A percentile compares a stretch with the other conserved stretches of the same genome.
Conservation (phyloP, 495 filamentous ascomycete genomes). For the Lasiosphaeria miniovina region DNA sequence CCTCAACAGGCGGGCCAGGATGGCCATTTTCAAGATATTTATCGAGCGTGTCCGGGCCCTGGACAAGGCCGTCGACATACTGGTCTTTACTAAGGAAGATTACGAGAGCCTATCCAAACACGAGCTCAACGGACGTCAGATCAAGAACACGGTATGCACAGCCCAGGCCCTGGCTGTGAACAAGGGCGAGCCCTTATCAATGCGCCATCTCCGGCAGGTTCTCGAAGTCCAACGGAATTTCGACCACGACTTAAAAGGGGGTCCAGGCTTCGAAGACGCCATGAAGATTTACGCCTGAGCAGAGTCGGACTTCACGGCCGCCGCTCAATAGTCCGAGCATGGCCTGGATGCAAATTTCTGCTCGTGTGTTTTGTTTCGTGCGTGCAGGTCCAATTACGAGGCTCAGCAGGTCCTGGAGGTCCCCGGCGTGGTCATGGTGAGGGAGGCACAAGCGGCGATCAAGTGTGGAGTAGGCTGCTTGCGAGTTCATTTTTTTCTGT, state of each 20-base stretch:
- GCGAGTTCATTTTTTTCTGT: too few relatives aligned
- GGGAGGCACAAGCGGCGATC: too few relatives aligned
- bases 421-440: too few relatives aligned
- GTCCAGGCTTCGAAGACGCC: conserved; percentile 59
- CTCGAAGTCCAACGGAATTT: conserved; percentile 81
- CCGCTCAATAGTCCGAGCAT: too few relatives aligned
- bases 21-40: conserved; percentile 84
- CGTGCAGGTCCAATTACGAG: too few relatives aligned
- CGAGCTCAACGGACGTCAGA: conserved; percentile 87
- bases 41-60: conserved; percentile 63
- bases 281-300: conserved; percentile 52
- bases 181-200: conserved; percentile 63
- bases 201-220: conserved; percentile 80
- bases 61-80: conserved; percentile 56
- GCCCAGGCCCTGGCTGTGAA: conserved; percentile 83
- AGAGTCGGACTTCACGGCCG: not conserved
- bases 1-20: conserved; percentile 70
- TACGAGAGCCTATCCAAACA: conserved; percentile 64
- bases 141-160: conserved; percentile 88
- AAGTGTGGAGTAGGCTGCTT: too few relatives aligned
- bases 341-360: too few relatives aligned
- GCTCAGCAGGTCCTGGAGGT: too few relatives aligned
- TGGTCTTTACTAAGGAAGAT: conserved; percentile 64
- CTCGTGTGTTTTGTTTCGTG: too few relatives aligned
- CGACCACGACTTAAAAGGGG: conserved; percentile 70